Conservation (phyloP, 345 rosid species). For the Aquilaria sinensis region DNA sequence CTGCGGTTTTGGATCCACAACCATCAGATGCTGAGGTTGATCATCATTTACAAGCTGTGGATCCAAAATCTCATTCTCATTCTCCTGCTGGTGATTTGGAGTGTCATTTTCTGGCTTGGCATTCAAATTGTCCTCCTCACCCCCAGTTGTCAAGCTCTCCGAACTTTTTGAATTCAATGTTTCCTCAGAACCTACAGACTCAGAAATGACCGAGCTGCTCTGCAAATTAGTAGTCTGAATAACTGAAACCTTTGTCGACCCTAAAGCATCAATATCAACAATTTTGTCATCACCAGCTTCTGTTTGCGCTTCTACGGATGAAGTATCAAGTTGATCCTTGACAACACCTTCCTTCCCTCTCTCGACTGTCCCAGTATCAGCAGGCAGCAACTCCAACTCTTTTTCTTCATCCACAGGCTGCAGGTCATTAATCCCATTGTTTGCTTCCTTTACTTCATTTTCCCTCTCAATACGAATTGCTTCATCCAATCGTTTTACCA, state of each 20-base stretch:
- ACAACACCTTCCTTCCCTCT: constrained; percentile 32
- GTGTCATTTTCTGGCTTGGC: constrained; percentile 21
- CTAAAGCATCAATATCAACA: constrained; percentile 12
- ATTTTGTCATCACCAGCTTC: constrained; percentile 9
- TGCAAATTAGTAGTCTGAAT: constrained; percentile 15
- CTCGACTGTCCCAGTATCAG: constrained; percentile 20
- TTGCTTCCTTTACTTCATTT: constrained; percentile 30
- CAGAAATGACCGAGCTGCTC: constrained; percentile 17
- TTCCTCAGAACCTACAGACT: constrained; percentile 28
- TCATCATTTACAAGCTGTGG: no score
- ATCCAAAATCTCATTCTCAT: constrained; percentile 4
- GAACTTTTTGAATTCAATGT: constrained; percentile 26
- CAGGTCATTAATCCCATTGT: constrained; percentile 22
- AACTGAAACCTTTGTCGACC: constrained; percentile 21
- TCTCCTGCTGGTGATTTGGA: constrained; percentile 26
- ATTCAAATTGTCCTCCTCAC: constrained; percentile 19
- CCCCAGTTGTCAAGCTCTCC: constrained; percentile 22
- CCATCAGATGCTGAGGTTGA: no score
- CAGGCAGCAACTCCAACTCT: constrained; percentile 20
- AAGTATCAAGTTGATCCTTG: constrained; percentile 32
- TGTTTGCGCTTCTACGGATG: constrained; percentile 22
- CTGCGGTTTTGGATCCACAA: constrained; percentile 25
- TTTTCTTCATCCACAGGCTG: constrained; percentile 14
- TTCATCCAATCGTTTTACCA: constrained; percentile 78
- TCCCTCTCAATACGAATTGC: constrained; percentile 64